Evolutionary conservation across 495 filamentous ascomycete genomes (phyloP), one percentile per base, ranked within the genome.

Genomic region (Penicillium soppii): DNA sequence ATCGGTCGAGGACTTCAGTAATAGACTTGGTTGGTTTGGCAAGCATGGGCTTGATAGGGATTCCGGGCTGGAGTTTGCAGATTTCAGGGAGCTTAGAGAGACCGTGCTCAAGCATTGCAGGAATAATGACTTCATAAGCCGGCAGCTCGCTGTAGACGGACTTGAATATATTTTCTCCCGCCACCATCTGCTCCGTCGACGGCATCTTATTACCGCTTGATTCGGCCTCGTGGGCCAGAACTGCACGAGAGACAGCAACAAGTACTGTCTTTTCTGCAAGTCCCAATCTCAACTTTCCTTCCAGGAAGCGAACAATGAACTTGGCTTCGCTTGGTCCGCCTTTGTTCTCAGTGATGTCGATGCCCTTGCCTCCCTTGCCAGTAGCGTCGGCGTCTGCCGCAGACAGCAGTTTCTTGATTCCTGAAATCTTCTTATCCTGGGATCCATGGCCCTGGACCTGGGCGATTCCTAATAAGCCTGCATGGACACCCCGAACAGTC

Each of bases 11-110:
- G 0, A 98, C 95, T 69, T 98, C 94, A 0, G 91, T 95, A 57
- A 98, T 97, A n/a, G 94, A 90, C 68, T 98, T 98, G 0, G 95
- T 98, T 1, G 94, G 95, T 58, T 97, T 97, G 5, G 94, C 94
- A 73, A 98, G 82, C 94, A 98, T 98, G 58, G 94, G 94, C 69
- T 97, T 98, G 29, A 98, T 81, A 16, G 94, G 94, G 19, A 98
- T 87, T 51, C 94, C 94, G 3, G 95, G 91, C 47, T 91, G 88
- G 21, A 98, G 80, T 65, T 94, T 96, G 84, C 94, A 98, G 35
- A 87, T 80, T 7, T 95, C 83, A 27, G 80, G 79, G 9, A 98
- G 68, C 29, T 88, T 82, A 73, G 84, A 82, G 43, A 98, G 88
- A 21, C 95, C 95, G 58, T 92, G 79, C 47, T 95, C 72, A 16